A percentile compares a stretch with the other conserved stretches of the same genome.
These are phyloP conservation scores for Physcomitrium patens DNA, from an alignment of 225 moss, liverwort and hornwort species.

Conservation along the genomic window DNA sequence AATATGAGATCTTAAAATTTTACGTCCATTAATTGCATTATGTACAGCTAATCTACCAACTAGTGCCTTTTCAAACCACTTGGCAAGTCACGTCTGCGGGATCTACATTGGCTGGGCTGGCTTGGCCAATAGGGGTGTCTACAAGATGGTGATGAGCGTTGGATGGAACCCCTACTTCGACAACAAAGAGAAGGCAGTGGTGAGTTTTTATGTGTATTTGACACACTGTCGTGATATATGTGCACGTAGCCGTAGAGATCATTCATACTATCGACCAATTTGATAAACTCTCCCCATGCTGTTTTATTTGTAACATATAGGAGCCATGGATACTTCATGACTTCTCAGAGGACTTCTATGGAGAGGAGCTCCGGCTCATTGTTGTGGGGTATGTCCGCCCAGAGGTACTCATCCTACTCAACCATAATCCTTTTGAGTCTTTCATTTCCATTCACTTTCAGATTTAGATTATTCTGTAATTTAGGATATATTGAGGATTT, in stretches of 20 bases:
- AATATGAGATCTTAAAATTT: neutral
- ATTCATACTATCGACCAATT: neutral
- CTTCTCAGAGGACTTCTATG: constrained; percentile 78
- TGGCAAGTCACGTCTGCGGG: constrained; percentile 72
- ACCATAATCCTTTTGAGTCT: neutral
- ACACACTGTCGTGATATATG: neutral
- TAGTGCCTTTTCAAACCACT: constrained; percentile 54
- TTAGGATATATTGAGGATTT: too few relatives aligned
- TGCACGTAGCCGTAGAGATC: neutral
- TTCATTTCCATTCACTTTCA: neutral
- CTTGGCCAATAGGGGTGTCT: constrained; percentile 61
- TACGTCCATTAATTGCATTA: neutral
- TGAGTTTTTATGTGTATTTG: constrained; percentile 27
- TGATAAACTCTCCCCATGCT: neutral
- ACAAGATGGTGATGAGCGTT: constrained; percentile 85
- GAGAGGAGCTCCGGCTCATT: constrained; percentile 73
- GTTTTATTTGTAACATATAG: constrained; percentile 21
- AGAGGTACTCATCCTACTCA: constrained; percentile 42
- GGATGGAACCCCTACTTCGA: constrained; percentile 78
- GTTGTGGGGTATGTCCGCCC: constrained; percentile 81
- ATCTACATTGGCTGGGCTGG: constrained; percentile 89
- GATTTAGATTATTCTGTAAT: neutral
- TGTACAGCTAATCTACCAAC: constrained; percentile 71
- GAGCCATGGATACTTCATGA: constrained; percentile 84
- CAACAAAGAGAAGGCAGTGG: constrained; percentile 74